A percentile compares a stretch with the other conserved stretches of the same genome.
Conservation (phyloP, 2,329 filamentous ascomycete genomes). For the Penicillium sp. region DNA sequence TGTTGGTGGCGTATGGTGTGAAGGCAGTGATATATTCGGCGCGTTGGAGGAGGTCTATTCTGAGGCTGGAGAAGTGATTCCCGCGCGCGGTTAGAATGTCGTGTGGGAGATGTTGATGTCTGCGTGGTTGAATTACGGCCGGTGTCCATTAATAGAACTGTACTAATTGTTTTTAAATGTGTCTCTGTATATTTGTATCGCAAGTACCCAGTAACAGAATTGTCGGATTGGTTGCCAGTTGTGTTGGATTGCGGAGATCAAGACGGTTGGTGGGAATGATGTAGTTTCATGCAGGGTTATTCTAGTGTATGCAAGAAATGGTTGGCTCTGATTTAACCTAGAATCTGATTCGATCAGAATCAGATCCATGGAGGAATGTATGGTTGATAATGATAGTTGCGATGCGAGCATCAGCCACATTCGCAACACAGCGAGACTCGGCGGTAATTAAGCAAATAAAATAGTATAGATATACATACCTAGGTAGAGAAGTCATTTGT, state of each 20-base stretch:
- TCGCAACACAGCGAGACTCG: too few relatives aligned
- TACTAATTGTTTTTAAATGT: constrained; percentile 36
- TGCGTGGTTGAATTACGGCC: constrained; percentile 45
- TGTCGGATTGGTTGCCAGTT: constrained; percentile 22
- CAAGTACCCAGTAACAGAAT: constrained; percentile 58
- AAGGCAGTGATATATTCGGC: constrained; percentile 55
- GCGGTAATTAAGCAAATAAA: too few relatives aligned
- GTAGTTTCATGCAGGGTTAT: too few relatives aligned
- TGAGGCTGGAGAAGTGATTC: background rate
- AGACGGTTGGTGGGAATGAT: too few relatives aligned
- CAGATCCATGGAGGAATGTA: too few relatives aligned
- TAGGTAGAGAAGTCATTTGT: too few relatives aligned
- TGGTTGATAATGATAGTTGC: too few relatives aligned
- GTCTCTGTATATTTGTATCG: constrained; percentile 58
- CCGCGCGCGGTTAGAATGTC: constrained; percentile 33
- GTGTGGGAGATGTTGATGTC: constrained; percentile 46
- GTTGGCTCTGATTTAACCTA: too few relatives aligned
- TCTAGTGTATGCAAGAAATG: too few relatives aligned
- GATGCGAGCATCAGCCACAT: too few relatives aligned
- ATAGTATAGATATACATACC: too few relatives aligned
- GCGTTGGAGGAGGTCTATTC: constrained; percentile 42
- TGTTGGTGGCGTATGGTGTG: constrained; percentile 43
- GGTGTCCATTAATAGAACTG: constrained; percentile 51
- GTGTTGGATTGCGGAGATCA: constrained; percentile 3
- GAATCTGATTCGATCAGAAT: too few relatives aligned